Conservation (phyloP, 1,284 basidiomycete species). For the Spongiforma sp. region DNA sequence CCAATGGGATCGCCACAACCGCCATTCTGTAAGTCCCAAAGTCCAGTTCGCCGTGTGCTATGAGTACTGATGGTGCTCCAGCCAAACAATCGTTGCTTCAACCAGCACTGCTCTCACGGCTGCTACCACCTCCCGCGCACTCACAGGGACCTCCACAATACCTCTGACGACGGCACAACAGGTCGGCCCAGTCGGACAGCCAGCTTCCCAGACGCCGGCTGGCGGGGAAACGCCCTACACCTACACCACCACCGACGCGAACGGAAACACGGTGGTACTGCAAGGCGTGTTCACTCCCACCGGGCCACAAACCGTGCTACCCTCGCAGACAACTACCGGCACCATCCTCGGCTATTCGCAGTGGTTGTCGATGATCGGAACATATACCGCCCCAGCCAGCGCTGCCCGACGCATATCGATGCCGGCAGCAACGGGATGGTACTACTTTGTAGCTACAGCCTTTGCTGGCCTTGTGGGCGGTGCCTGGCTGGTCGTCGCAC, state of each 20-base stretch:
- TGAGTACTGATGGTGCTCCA: conserved; percentile 19
- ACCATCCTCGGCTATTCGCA: conserved; percentile 58
- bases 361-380: conserved; percentile 54
- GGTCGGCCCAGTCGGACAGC: conserved; percentile 62
- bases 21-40: conserved; percentile 46
- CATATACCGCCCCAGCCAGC: conserved; percentile 40
- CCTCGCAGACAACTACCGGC: conserved; percentile 48
- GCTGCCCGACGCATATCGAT: conserved; percentile 28
- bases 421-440: conserved; percentile 35
- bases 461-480: conserved; percentile 40
- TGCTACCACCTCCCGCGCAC: conserved; percentile 24
- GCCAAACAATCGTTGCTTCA: conserved; percentile 31
- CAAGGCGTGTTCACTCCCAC: conserved; percentile 63
- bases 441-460: conserved; percentile 32
- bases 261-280: conserved; percentile 52
- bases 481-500: conserved; percentile 36
- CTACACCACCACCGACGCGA: conserved; percentile 65
- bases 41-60: background rate
- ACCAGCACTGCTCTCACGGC: conserved; percentile 29
- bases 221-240: conserved; percentile 57
- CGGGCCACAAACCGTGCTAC: conserved; percentile 46
- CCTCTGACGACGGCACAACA: conserved; percentile 35
- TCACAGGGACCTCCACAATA: conserved; percentile 17
- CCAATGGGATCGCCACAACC: conserved; percentile 48
- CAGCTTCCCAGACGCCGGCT: conserved; percentile 46